Conservation (phyloP, 2,329 filamentous ascomycete species). For the Neonectria sp. region DNA sequence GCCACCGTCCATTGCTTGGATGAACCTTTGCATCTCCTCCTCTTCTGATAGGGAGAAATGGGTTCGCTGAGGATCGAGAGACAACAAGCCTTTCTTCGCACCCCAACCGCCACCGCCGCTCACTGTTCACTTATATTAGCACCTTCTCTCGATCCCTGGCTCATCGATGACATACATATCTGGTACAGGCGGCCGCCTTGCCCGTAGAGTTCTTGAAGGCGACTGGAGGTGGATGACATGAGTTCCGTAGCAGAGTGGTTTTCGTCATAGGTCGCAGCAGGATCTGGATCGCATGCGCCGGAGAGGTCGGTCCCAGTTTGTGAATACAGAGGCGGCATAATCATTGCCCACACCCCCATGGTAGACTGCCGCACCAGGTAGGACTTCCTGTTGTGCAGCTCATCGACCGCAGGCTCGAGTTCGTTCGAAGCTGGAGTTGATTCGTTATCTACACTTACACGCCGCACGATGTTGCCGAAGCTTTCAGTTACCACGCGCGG, state of each 20-base stretch:
- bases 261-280: constrained; percentile 41
- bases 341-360: constrained; percentile 81
- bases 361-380: constrained; percentile 57
- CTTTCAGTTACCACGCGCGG: constrained; percentile 74
- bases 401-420: constrained; percentile 75
- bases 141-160: background rate
- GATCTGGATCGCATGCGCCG: constrained; percentile 33
- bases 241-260: constrained; percentile 40
- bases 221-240: constrained; percentile 42
- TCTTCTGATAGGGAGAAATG: constrained; percentile 63
- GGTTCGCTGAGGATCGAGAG: constrained; percentile 79
- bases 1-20: constrained; percentile 61
- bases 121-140: constrained; percentile 58
- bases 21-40: constrained; percentile 68
- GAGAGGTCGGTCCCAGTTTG: constrained; percentile 28
- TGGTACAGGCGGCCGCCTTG: constrained; percentile 63
- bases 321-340: constrained; percentile 63
- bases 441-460: constrained; percentile 66
- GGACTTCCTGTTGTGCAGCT: constrained; percentile 64
- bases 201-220: constrained; percentile 55
- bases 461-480: constrained; percentile 85
- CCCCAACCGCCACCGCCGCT: constrained; percentile 92
- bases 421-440: constrained; percentile 77
- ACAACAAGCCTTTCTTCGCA: constrained; percentile 82
- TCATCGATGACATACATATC: constrained; percentile 47